Evolutionary conservation across 805 yeast genomes (phyloP), one percentile per base, ranked within the genome.

Genomic region (Pichia californica): DNA sequence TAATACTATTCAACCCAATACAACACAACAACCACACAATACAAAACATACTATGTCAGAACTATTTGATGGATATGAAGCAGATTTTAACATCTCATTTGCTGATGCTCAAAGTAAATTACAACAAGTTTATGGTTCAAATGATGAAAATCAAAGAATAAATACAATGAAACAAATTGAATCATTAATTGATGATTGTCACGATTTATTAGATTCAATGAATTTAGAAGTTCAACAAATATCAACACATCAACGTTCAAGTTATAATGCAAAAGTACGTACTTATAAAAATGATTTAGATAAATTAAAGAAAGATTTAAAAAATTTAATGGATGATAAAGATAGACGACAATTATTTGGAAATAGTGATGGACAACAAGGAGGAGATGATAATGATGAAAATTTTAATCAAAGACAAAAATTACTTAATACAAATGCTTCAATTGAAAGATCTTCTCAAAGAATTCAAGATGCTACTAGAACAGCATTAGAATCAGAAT

Each of bases 401-500:
- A 59, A 53, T 19, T 83, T 79, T 52, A 65, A 68, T 19, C 98
- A 93, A 63, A 77, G 98, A 40, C 88, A 84, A 54, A 86, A 83
- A 53, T 70, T 93, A 36, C 69, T 93, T 45, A 73, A 76, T 41
- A 86, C 86, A 48, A 86, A 86, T 56, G 81, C 88, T 2, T 73
- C 93, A 3, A 71, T 93, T 46, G 95, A 87, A 52, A 73, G 93
- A 51, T 77, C 94, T 1, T 76, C 88, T 2, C 91, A 89, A 49
- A 74, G 96, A 53, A 71, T 93, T 38, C 74, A 83, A 47, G 97
- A 93, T 37, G 83, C 93, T 18, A 94, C 91, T 50, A 73, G 97
- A 52, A 71, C 88, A 3, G 99, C 98, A 7, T 69, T 84, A 41
- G 99, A 93, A 54, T 88, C 99, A 0, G 99, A 93, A 63, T 72